A percentile compares a stretch with the other conserved stretches of the same genome.
Conservation (phyloP, 306 rosid genomes). For the Vachellia collinsii region DNA sequence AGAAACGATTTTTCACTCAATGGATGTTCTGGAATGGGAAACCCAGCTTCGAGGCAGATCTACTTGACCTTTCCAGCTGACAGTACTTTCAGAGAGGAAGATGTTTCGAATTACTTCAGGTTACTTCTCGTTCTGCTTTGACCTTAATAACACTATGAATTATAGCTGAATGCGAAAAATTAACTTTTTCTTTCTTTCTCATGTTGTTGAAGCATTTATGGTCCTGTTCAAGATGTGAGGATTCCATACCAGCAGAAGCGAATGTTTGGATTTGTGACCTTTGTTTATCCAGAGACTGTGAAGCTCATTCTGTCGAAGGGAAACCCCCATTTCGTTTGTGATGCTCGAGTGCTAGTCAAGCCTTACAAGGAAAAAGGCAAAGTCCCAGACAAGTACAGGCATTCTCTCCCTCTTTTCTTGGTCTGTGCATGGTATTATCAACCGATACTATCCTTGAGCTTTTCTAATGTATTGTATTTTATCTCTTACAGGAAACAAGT, state of each 20-base stretch:
- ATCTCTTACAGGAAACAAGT: slow-evolving; percentile 72
- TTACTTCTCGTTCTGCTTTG: slow-evolving; percentile 15
- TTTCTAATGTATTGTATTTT: neutral
- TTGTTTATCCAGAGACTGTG: slow-evolving; percentile 86
- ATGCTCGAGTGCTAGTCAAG: slow-evolving; percentile 96
- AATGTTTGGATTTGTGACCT: slow-evolving; percentile 97
- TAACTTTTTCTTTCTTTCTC: neutral
- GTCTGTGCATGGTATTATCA: neutral
- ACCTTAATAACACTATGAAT: neutral
- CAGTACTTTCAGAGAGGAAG: slow-evolving; percentile 96
- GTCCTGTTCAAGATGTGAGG: slow-evolving; percentile 98
- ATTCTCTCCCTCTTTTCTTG: slow-evolving; percentile 36
- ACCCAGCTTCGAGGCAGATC: slow-evolving; percentile 94
- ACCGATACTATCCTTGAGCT: neutral
- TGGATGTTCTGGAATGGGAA: slow-evolving; percentile 64
- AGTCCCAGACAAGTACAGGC: slow-evolving; percentile 96
- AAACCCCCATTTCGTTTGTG: slow-evolving; percentile 98
- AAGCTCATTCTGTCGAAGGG: slow-evolving; percentile 92
- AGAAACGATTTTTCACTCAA: slow-evolving; percentile 69
- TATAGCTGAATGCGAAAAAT: neutral
- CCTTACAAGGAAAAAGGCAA: slow-evolving; percentile 99
- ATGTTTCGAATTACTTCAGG: slow-evolving; percentile 97
- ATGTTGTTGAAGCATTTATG: slow-evolving; percentile 65
- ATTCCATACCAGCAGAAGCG: slow-evolving; percentile 98
- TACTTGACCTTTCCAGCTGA: slow-evolving; percentile 98